Conservation (phyloP, 257 asterid species). For the Nicotiana undulata region DNA sequence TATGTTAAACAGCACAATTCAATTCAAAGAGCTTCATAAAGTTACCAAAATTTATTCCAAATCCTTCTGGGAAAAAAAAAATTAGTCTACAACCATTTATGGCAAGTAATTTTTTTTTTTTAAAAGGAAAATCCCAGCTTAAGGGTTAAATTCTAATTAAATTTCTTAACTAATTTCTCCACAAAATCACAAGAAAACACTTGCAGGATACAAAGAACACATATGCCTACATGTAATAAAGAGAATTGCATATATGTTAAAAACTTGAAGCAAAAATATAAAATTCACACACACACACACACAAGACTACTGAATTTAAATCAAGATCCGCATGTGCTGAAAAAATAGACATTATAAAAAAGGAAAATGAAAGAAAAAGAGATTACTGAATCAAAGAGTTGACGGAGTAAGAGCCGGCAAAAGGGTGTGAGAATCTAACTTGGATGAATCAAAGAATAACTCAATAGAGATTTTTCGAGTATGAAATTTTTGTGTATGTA, state of each 20-base stretch:
- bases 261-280: background rate
- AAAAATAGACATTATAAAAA: background rate
- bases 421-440: background rate
- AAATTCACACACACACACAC: background rate
- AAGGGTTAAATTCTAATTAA: background rate
- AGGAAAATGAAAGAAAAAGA: background rate
- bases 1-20: no score
- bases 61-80: background rate
- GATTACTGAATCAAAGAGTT: slow-evolving; percentile 17
- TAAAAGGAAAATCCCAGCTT: background rate
- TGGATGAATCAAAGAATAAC: background rate
- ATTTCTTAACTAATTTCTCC: background rate
- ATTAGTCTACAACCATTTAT: slow-evolving; percentile 1
- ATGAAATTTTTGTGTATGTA: background rate
- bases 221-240: background rate
- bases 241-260: background rate
- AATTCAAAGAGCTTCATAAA: slow-evolving; percentile 8
- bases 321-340: background rate
- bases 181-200: background rate
- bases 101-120: background rate
- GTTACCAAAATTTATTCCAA: slow-evolving; percentile 17
- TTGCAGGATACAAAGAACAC: background rate
- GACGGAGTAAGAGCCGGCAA: slow-evolving; percentile 18
- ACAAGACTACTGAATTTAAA: background rate
- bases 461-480: background rate